Conservation (phyloP, 352 stramenopile species). For the Globisporangium mamillatum region DNA sequence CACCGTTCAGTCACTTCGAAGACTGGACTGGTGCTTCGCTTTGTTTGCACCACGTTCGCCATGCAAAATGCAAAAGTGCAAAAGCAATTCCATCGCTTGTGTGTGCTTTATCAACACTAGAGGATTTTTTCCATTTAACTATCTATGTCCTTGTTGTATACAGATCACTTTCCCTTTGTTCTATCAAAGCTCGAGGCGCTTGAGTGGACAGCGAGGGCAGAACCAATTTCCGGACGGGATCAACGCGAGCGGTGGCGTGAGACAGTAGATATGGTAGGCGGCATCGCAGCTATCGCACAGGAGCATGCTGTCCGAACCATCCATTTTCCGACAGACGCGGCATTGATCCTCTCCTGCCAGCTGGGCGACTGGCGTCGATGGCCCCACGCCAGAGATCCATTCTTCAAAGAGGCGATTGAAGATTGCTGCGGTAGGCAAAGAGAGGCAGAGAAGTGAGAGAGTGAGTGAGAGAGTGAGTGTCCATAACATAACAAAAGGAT, state of each 20-base stretch:
- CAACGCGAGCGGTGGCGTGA: conserved; percentile 49
- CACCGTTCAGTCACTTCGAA: neutral
- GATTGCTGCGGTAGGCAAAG: conserved; percentile 40
- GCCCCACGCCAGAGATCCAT: conserved; percentile 56
- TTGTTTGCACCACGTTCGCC: neutral
- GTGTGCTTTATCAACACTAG: neutral
- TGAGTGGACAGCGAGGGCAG: conserved; percentile 64
- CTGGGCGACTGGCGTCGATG: conserved; percentile 46
- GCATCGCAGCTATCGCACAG: conserved; percentile 85
- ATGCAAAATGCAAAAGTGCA: neutral
- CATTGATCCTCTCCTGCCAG: conserved; percentile 73
- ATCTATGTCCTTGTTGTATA: conserved; percentile 1
- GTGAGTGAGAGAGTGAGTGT: no score
- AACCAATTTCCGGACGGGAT: conserved; percentile 82
- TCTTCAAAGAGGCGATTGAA: conserved; percentile 79
- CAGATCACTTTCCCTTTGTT: neutral
- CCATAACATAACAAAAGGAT: neutral
- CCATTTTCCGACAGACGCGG: conserved; percentile 56
- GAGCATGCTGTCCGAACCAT: conserved; percentile 72
- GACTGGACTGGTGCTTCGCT: neutral
- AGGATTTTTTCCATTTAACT: neutral
- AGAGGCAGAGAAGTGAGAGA: neutral
- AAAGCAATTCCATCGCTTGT: neutral
- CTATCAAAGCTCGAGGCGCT: conserved; percentile 27
- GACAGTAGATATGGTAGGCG: conserved; percentile 81